A percentile compares a stretch with the other conserved stretches of the same genome.
Evolutionary conservation across 75 land plant species (phyloP).

Genomic region (Pinus taeda): DNA sequence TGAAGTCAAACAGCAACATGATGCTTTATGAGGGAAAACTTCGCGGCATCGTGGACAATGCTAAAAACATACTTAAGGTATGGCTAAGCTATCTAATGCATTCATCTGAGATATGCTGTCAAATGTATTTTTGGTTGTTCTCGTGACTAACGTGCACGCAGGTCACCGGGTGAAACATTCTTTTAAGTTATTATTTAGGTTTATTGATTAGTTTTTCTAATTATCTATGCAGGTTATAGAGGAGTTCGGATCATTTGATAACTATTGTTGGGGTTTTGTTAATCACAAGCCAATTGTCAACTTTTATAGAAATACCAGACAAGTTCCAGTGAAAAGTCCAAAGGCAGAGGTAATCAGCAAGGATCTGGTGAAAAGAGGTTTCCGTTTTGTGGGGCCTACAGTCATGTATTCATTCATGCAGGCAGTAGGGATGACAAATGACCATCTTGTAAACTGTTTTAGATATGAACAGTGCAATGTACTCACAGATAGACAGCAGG

Average conservation of each 20-base stretch:
- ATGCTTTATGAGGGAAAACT: constrained; percentile 74
- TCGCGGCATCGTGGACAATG: constrained; percentile 62
- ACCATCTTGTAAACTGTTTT: constrained; percentile 57
- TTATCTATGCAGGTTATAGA: constrained; percentile 29
- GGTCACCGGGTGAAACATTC: background rate
- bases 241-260: constrained; percentile 53
- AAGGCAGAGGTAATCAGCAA: constrained; percentile 69
- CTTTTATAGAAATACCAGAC: constrained; percentile 39
- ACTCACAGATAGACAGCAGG: background rate
- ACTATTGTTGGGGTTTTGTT: constrained; percentile 53
- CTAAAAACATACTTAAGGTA: constrained; percentile 60
- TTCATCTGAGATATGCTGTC: background rate
- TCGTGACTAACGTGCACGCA: background rate
- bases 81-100: background rate
- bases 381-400: constrained; percentile 65
- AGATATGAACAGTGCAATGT: constrained; percentile 32
- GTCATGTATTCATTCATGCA: constrained; percentile 74
- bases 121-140: background rate
- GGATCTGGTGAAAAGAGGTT: constrained; percentile 56
- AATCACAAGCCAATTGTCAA: constrained; percentile 56
- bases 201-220: background rate
- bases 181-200: background rate
- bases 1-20: constrained; percentile 24
- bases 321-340: constrained; percentile 63
- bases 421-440: constrained; percentile 59